A percentile compares a stretch with the other conserved stretches of the same genome.
These are phyloP conservation scores for Claviceps capensis DNA, from an alignment of 2,329 filamentous ascomycete species.

Conservation along the genomic window DNA sequence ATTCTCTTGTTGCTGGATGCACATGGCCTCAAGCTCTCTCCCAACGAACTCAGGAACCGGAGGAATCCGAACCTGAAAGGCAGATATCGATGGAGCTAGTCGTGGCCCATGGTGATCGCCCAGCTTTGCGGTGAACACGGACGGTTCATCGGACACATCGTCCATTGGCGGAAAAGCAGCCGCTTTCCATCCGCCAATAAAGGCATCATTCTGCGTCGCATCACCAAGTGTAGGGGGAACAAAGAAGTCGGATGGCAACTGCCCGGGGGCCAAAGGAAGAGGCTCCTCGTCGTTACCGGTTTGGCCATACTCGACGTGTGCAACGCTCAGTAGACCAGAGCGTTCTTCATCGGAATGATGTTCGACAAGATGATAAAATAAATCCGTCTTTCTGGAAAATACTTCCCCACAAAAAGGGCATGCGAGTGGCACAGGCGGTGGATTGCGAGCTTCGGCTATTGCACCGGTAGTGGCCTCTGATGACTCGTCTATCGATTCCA, in stretches of 20 bases:
- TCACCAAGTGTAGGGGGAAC: background rate
- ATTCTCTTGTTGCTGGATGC: background rate
- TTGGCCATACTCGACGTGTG: background rate
- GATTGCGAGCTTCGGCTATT: background rate
- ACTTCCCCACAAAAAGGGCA: background rate
- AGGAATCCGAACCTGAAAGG: background rate
- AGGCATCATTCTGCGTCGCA: background rate
- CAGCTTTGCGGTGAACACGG: background rate
- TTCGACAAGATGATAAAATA: background rate
- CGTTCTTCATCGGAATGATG: background rate
- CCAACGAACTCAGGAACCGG: background rate
- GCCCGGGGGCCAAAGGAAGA: background rate
- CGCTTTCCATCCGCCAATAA: background rate
- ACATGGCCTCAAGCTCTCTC: background rate
- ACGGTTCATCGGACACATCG: background rate
- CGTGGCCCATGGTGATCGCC: background rate
- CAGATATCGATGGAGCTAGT: background rate
- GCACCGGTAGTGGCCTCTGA: background rate
- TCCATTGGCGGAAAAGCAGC: background rate
- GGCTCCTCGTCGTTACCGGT: background rate
- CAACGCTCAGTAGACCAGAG: background rate
- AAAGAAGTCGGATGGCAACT: background rate
- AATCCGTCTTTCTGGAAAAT: background rate
- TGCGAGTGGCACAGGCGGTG: background rate
- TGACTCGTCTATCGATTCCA: constrained; percentile 5